Evolutionary conservation across 495 filamentous ascomycete genomes (phyloP).

Genomic region (Daldinia vernicosa): DNA sequence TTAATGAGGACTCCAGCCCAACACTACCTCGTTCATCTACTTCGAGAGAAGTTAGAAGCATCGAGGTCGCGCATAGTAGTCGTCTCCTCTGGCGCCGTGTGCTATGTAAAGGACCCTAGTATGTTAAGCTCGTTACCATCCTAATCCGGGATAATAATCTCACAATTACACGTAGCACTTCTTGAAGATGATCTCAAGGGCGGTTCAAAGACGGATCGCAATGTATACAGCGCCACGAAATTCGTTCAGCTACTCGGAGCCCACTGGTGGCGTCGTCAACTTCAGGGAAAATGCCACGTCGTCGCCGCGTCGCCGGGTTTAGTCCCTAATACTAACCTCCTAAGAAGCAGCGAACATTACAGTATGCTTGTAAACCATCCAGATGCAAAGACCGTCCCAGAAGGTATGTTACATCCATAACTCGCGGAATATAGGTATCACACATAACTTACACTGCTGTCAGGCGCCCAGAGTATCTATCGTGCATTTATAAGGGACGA

Average conservation of each 20-base stretch:
- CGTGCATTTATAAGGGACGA: conserved; percentile 53
- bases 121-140: conserved; percentile 13
- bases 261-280: conserved; percentile 61
- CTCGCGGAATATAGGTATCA: not conserved
- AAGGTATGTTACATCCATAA: conserved; percentile 45
- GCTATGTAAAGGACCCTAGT: conserved; percentile 47
- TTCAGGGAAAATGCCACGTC: conserved; percentile 48
- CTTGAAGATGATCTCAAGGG: conserved; percentile 49
- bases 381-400: conserved; percentile 51
- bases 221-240: conserved; percentile 51
- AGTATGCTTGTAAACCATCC: conserved; percentile 34
- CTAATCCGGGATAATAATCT: conserved; percentile 2
- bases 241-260: conserved; percentile 56
- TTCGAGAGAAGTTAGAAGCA: conserved; percentile 51
- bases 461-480: conserved; percentile 54
- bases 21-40: conserved; percentile 54
- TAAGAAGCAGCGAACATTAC: conserved; percentile 23
- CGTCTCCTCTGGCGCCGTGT: conserved; percentile 53
- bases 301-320: conserved; percentile 58
- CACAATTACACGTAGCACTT: conserved; percentile 1
- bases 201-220: conserved; percentile 37
- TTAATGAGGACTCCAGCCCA: conserved; percentile 47
- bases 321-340: conserved; percentile 51
- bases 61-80: conserved; percentile 53
- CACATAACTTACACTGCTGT: not conserved